Evolutionary conservation across 768 basidiomycete species (phyloP).

Genomic region (Chalciporus chontae): DNA sequence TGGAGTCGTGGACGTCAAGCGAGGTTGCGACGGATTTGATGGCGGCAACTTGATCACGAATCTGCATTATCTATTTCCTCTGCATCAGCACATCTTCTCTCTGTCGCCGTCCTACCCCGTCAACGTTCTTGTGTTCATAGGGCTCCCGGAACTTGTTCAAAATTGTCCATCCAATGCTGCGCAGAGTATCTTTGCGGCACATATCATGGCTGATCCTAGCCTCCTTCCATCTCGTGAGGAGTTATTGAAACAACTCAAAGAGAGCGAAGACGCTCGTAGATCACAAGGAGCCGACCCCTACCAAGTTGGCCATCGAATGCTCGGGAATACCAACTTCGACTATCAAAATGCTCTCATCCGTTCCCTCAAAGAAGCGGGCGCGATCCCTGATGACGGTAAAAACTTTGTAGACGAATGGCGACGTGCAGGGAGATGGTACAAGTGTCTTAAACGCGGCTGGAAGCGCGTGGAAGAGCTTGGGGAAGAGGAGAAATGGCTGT

Average conservation of each 20-base stretch:
- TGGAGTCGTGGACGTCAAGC: slow-evolving; percentile 14
- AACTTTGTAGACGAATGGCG: slow-evolving; percentile 50
- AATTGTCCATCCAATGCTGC: slow-evolving; percentile 48
- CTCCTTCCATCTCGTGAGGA: slow-evolving; percentile 38
- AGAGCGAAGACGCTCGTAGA: slow-evolving; percentile 37
- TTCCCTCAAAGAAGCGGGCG: slow-evolving; percentile 14
- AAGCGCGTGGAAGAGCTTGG: slow-evolving; percentile 40
- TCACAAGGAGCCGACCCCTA: slow-evolving; percentile 44
- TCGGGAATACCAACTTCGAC: slow-evolving; percentile 30
- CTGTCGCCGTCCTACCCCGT: slow-evolving; percentile 41
- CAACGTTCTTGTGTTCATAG: slow-evolving; percentile 52
- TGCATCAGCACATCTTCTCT: slow-evolving; percentile 49
- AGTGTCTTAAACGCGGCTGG: slow-evolving; percentile 41
- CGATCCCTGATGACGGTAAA: slow-evolving; percentile 38
- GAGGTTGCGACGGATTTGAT: slow-evolving; percentile 1
- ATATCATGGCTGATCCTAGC: slow-evolving; percentile 40
- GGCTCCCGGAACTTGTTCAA: slow-evolving; percentile 44
- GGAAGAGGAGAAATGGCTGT: slow-evolving; percentile 39
- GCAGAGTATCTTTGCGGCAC: slow-evolving; percentile 44
- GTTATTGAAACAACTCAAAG: slow-evolving; percentile 38
- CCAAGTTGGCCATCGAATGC: slow-evolving; percentile 42
- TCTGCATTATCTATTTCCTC: slow-evolving; percentile 46
- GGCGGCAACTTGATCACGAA: slow-evolving; percentile 38
- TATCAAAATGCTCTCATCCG: slow-evolving; percentile 36
- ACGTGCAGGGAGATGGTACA: slow-evolving; percentile 33